Evolutionary conservation across 2,329 filamentous ascomycete species (phyloP), one percentile per base, ranked within the genome.

Genomic region (Dothideomycetidae sp.): DNA sequence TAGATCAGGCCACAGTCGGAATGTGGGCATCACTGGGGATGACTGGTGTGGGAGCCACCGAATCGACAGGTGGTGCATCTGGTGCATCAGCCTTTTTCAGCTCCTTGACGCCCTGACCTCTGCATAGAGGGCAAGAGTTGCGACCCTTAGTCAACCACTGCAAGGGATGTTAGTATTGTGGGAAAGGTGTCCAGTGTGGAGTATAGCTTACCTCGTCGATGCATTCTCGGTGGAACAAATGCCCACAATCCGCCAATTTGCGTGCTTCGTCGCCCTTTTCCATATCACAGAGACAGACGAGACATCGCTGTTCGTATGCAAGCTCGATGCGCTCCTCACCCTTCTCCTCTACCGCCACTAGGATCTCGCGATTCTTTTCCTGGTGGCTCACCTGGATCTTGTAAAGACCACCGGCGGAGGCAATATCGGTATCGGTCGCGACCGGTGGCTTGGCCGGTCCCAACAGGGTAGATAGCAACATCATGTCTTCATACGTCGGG

Each of bases 401-500:
- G 53, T 70, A 78, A 5, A 78, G 47, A 2, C 75, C 75, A 13
- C 72, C 71, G 11, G 76, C 73, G 31, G 68, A 65, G 36, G 69
- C 67, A 16, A 81, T 64, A 48, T 80, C 76, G 39, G 73, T 70
- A 43, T 73, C 68, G 39, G 67, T 72, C 12, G 75, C 75, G 35
- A 81, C 76, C 3, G 75, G 75, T 2, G 75, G 75, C 50, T 80
- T 80, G 3, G 70, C 75, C 33, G 76, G 75, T 2, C 75, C 76
- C 11, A 81, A 60, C 9, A 80, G 63, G 10, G 73, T 74, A 10
- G 74, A 78, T 3, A 81, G 63, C 31, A 80, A 59, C 52, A 79
- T 70, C 75, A 81, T 80, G 47, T 81, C 75, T 55, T 81, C 75
- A 49, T 81, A 80, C 1, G 75, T 78, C 2, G 75, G 75, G 36